Evolutionary conservation across 768 basidiomycete genomes (phyloP), one percentile per base, ranked within the genome.

Genomic region (Boletus barrowsii): DNA sequence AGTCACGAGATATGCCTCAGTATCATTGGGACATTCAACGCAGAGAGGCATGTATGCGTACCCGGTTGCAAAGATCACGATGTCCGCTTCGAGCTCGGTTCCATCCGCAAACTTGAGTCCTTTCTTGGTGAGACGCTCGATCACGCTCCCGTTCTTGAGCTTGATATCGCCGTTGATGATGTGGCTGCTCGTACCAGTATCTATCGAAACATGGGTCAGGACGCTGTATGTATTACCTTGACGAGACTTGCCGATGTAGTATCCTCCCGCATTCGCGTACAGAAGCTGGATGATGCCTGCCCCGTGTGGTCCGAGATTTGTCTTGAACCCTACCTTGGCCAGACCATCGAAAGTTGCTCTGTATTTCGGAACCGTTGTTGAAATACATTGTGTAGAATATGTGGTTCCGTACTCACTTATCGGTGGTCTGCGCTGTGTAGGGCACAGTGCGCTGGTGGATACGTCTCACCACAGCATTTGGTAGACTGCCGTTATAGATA

Each of bases 141-240:
- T 68, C 3, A 56, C 43, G 10, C 69, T 63, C 18, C 77, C 80
- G 59, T 67, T 74, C 70, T 79, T 81, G 64, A 83, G 59, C 59
- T 79, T 79, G 69, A 83, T 80, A 42, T 74, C 70, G 15, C 81
- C 78, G 18, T 76, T 64, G 22, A 71, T 71, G 58, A 81, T 76
- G 49, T 75, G 67, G 48, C 74, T 68, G 47, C 76, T 74, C 1
- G 76, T 75, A 11, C 77, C 79, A 9, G 62, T 59, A 18, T 72
- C 73, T 72, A 41, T 47, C n/a, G 17, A 5, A 14, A 4, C 9
- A 29, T 8, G 1, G 42, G 4, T 43, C 18, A 7, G 33, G 5
- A 36, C 10, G 8, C 29, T 29, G 9, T 29, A 29, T 29, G 10
- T 2, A 13, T 33, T 14, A 14, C 13, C 14, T 29, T 29, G 8